phyloP scores from a whole-genome alignment of 2,329 filamentous ascomycete genomes.

The Lachnellula suecica region DNA sequence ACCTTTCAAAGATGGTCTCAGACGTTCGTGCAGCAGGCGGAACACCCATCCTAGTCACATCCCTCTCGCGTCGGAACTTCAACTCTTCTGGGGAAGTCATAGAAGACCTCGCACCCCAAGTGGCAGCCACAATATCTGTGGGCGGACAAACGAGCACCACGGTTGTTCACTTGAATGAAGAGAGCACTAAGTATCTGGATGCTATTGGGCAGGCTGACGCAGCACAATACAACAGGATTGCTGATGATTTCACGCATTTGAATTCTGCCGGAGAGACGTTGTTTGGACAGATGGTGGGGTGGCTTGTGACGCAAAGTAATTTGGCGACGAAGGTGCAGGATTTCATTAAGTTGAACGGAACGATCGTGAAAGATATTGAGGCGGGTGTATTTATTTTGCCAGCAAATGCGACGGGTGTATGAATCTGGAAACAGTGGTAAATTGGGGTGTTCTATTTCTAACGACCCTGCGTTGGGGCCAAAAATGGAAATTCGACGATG shows the following conservation, averaged over 20 bases:
- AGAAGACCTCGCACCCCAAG: conserved; percentile 40
- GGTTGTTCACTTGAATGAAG: conserved; percentile 45
- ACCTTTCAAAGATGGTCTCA: conserved; percentile 38
- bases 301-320: conserved; percentile 30
- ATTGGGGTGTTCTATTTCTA: no score
- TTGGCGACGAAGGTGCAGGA: conserved; percentile 2
- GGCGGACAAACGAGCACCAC: conserved; percentile 33
- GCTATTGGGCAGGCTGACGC: conserved; percentile 42
- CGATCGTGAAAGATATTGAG: conserved; percentile 15
- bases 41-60: conserved; percentile 43
- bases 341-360: conserved; percentile 8
- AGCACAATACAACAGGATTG: conserved; percentile 40
- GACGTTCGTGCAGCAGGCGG: conserved; percentile 33
- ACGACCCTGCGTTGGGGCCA: no score
- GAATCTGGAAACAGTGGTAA: no score
- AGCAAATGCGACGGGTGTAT: no score
- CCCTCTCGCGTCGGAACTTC: conserved; percentile 45
- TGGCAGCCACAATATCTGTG: conserved; percentile 39
- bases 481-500: no score
- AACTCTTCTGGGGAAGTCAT: conserved; percentile 37
- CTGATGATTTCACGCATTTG: conserved; percentile 49
- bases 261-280: conserved; percentile 43
- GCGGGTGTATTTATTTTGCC: conserved; percentile 12
- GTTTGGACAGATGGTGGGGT: conserved; percentile 46
- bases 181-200: conserved; percentile 44